Base-by-base conservation (phyloP, 441 rosid species). In the Sinapis alba region DNA sequence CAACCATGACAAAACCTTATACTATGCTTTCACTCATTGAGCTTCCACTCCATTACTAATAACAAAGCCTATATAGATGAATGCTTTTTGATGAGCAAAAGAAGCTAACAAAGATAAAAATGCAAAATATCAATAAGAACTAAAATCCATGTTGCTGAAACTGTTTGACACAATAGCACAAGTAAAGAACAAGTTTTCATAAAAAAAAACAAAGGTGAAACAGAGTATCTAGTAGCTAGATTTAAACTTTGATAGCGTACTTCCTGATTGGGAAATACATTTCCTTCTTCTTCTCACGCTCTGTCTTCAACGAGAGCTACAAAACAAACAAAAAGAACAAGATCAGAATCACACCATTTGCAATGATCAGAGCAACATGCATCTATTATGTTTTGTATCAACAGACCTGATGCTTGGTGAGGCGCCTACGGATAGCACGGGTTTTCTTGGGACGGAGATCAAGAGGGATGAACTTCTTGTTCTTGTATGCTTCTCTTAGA, bases 371-470 rank as follows among this genome's bases (percentile, higher is more conserved):
- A 43, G 54, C 7, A 3, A 21, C 1, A 12, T 41, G 16, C n/a
- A n/a, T n/a, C n/a, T n/a, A n/a, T n/a, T n/a, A 41, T 3, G 43
- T 9, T 4, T 53, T 1, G 43, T 1, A 54, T 0, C 0, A 11
- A 27, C 27, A 62, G 36, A 91, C 99, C 98, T 93, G 97, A 58
- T 91, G 90, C 83, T 88, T 96, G 56, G 98, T 91, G 23, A 96
- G 97, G 72, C 92, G 88, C 71, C 98, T 80, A 15, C 97, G 84
- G 60, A 95, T 95, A 7, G 99, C 97, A 50, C 99, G 82, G 61
- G 98, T 95, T 81, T 93, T 96, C 92, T 96, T 96, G 69, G 97
- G 98, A 70, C 99, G 99, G 26, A 96, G 87, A 81, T 96, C 99
- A n/a, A 96, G 96, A 4, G 99, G 99, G 79, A 93, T 70, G 27